These are phyloP conservation scores for Pseudocercospora fijiensis DNA, from an alignment of 2,329 filamentous ascomycete species.

Conservation along the genomic window DNA sequence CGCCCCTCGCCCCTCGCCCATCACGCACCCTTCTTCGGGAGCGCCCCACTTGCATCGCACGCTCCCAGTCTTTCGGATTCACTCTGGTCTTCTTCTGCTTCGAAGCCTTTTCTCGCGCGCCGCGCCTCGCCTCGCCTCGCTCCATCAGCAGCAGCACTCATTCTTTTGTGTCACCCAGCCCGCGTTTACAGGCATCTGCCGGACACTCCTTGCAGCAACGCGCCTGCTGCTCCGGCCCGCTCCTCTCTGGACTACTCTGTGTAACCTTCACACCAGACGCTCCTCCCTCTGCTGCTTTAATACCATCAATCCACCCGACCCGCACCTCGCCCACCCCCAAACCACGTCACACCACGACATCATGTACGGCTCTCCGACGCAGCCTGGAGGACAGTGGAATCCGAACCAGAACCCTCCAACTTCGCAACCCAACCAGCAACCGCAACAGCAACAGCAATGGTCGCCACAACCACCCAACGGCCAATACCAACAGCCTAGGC, in stretches of 20 bases:
- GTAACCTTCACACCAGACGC: slow-evolving; percentile 4
- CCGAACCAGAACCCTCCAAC: slow-evolving; percentile 23
- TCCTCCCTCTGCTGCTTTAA: not conserved
- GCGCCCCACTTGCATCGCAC: slow-evolving; percentile 8
- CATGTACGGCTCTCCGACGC: slow-evolving; percentile 30
- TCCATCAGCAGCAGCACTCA: slow-evolving; percentile 7
- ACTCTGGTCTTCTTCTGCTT: slow-evolving; percentile 9
- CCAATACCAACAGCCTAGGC: slow-evolving; percentile 35
- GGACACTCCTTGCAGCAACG: slow-evolving; percentile 10
- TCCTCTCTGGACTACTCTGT: slow-evolving; percentile 3
- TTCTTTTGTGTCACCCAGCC: slow-evolving; percentile 8
- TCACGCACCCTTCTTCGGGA: not conserved
- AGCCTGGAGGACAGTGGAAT: slow-evolving; percentile 24
- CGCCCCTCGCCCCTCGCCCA: too few relatives aligned
- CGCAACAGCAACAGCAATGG: slow-evolving; percentile 28
- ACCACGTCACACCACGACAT: not conserved
- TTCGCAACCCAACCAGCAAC: slow-evolving; percentile 27
- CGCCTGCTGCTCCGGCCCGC: slow-evolving; percentile 13
- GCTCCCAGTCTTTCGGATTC: slow-evolving; percentile 11
- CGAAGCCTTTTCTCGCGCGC: slow-evolving; percentile 9
- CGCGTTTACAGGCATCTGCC: slow-evolving; percentile 10
- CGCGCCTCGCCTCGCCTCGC: not conserved
- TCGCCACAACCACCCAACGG: slow-evolving; percentile 38
- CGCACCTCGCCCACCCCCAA: not conserved
- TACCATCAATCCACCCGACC: not conserved